A percentile compares a stretch with the other conserved stretches of the same genome.
Conservation (phyloP, 1,139 yeast genomes). For the Kodamaea suecica region DNA sequence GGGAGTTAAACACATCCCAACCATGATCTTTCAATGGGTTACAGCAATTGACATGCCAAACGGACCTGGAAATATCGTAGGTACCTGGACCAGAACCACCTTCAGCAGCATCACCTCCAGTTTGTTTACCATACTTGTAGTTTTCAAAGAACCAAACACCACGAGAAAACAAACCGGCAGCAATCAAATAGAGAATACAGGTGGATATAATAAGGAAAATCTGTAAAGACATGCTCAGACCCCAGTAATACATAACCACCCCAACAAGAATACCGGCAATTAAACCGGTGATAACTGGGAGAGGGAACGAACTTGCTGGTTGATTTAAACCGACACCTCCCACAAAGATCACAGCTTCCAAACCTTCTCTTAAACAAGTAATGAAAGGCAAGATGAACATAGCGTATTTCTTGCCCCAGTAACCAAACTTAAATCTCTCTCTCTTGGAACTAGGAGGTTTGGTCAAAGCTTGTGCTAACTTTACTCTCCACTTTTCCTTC, state of each 20-base stretch:
- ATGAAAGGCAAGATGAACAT: constrained; percentile 77
- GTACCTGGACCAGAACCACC: constrained; percentile 91
- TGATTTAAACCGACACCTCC: constrained; percentile 85
- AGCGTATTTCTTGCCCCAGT: constrained; percentile 59
- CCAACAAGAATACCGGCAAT: constrained; percentile 74
- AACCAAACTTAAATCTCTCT: constrained; percentile 34
- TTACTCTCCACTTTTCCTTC: constrained; percentile 89
- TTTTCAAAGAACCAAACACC: constrained; percentile 85
- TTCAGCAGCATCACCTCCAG: constrained; percentile 91
- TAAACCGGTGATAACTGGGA: constrained; percentile 77
- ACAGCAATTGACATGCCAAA: constrained; percentile 95
- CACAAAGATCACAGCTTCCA: constrained; percentile 87
- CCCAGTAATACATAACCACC: constrained; percentile 65
- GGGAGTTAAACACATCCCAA: constrained; percentile 89
- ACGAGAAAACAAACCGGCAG: constrained; percentile 87
- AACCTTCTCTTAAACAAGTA: constrained; percentile 85
- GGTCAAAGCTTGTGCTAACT: constrained; percentile 72
- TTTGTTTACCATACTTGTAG: constrained; percentile 54
- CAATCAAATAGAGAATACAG: constrained; percentile 74
- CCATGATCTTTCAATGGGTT: constrained; percentile 85
- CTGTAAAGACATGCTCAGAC: constrained; percentile 73
- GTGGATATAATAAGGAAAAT: constrained; percentile 78
- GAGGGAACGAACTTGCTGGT: constrained; percentile 78
- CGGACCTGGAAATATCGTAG: constrained; percentile 69
- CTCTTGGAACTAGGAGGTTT: constrained; percentile 33